Percentiles rank a stretch among this genome's conserved stretches.
Conservation (phyloP, 139 green algal genomes). For the Coelastrella sp. region DNA sequence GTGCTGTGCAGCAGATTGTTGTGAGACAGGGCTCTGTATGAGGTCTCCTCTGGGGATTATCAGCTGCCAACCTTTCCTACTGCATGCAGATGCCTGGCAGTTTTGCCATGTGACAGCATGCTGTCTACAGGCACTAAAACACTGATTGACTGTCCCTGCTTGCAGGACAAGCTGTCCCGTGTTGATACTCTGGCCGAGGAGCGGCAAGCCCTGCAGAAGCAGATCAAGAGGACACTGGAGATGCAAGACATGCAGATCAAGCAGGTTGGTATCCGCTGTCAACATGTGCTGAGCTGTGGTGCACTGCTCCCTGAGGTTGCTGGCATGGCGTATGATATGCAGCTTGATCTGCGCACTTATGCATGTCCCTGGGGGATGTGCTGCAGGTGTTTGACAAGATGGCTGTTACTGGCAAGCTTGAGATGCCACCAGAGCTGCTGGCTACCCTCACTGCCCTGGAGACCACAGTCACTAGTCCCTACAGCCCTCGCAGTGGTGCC, state of each 20-base stretch:
- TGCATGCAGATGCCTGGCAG: neutral
- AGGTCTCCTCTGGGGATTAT: too few species aligned
- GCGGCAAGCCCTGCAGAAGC: conserved; percentile 22
- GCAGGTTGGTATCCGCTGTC: conserved; percentile 22
- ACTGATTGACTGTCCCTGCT: neutral
- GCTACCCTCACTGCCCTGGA: conserved; percentile 4
- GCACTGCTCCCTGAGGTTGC: too few species aligned
- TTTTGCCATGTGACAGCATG: neutral
- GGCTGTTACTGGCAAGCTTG: conserved; percentile 14
- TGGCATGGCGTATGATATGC: too few species aligned
- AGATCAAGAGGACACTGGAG: conserved; percentile 1
- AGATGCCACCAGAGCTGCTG: conserved; percentile 39
- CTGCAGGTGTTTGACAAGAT: conserved; percentile 30
- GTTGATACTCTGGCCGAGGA: conserved; percentile 48
- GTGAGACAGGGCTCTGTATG: too few species aligned
- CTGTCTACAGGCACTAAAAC: too few species aligned
- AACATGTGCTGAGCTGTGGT: neutral
- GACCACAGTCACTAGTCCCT: conserved; percentile 17
- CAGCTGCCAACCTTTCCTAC: too few species aligned
- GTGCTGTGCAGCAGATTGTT: too few species aligned
- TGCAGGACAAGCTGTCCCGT: conserved; percentile 50
- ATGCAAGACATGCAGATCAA: conserved; percentile 47
- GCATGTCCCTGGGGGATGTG: too few species aligned
- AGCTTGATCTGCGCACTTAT: too few species aligned
- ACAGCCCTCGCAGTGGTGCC: conserved; percentile 16